phyloP scores from a whole-genome alignment of 1,284 basidiomycete species.

The Moesziomyces sp. region DNA sequence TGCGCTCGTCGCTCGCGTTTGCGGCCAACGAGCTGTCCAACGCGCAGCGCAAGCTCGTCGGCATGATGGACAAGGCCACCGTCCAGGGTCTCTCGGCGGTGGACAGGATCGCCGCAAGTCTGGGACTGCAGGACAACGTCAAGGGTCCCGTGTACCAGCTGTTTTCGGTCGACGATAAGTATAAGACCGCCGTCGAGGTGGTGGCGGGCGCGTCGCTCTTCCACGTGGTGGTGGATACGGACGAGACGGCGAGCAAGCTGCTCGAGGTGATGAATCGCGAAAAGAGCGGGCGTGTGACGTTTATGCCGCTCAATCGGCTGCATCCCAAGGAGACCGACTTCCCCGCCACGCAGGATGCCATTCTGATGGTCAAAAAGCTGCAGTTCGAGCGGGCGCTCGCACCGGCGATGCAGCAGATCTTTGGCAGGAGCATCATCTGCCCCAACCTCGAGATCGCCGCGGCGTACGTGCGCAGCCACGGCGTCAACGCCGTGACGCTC shows the following conservation, averaged over 20 bases:
- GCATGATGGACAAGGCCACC: conserved; percentile 93
- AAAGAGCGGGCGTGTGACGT: conserved; percentile 91
- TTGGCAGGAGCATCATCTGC: conserved; percentile 96
- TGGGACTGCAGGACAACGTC: conserved; percentile 77
- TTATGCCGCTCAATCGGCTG: conserved; percentile 98
- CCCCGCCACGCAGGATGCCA: conserved; percentile 81
- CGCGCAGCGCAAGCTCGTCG: conserved; percentile 81
- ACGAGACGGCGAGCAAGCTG: conserved; percentile 86
- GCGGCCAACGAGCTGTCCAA: conserved; percentile 83
- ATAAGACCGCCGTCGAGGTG: conserved; percentile 91
- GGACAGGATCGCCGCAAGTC: conserved; percentile 80
- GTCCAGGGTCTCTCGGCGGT: conserved; percentile 86
- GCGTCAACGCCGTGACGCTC: conserved; percentile 94
- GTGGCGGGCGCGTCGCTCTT: conserved; percentile 96
- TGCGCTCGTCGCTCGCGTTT: conserved; percentile 79
- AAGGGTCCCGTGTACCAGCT: conserved; percentile 94
- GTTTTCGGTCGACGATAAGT: conserved; percentile 91
- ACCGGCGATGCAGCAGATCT: conserved; percentile 96
- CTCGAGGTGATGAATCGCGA: conserved; percentile 92
- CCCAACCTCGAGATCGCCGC: conserved; percentile 90
- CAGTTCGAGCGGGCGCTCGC: conserved; percentile 78
- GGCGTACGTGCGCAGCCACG: conserved; percentile 92
- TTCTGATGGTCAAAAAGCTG: conserved; percentile 81
- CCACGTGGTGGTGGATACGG: conserved; percentile 96
- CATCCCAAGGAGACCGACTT: conserved; percentile 76